Evolutionary conservation across 371 early-diverging fungal genomes (phyloP).

Genomic region (Mucor piriformis): DNA sequence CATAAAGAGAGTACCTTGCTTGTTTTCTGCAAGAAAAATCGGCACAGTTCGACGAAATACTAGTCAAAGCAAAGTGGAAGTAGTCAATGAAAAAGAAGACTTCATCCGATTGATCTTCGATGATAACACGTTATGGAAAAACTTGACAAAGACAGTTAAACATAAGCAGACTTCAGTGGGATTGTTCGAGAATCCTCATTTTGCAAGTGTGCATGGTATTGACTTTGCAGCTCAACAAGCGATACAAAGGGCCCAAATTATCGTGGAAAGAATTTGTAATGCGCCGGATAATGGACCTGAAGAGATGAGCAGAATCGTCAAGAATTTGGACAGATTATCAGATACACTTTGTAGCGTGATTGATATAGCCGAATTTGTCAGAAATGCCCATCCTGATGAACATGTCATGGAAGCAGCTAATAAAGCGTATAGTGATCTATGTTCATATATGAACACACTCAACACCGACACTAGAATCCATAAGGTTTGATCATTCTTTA

Average conservation of each 20-base stretch:
- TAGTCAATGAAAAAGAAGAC: conserved; percentile 19
- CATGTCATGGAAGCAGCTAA: conserved; percentile 78
- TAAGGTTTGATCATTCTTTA: conserved; percentile 31
- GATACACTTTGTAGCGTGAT: conserved; percentile 90
- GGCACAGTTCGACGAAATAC: not conserved
- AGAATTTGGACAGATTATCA: conserved; percentile 86
- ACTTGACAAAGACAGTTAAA: not conserved
- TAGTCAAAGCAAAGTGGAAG: not conserved
- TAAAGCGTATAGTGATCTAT: conserved; percentile 73
- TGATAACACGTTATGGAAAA: conserved; percentile 25
- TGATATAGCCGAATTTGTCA: conserved; percentile 92
- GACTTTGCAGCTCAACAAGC: conserved; percentile 48
- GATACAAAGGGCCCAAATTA: conserved; percentile 53
- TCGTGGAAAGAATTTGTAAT: conserved; percentile 62
- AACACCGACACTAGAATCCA: conserved; percentile 91
- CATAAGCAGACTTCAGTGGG: conserved; percentile 12
- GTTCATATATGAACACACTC: conserved; percentile 87
- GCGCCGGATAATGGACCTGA: conserved; percentile 58
- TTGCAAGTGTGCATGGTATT: conserved; percentile 38
- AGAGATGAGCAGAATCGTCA: conserved; percentile 75
- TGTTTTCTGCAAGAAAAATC: not conserved
- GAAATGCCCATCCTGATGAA: conserved; percentile 85
- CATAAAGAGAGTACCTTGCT: not conserved
- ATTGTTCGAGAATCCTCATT: conserved; percentile 43
- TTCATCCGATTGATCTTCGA: conserved; percentile 45